Evolutionary conservation across 2,329 filamentous ascomycete species (phyloP).

Genomic region (Penicillium sp.): DNA sequence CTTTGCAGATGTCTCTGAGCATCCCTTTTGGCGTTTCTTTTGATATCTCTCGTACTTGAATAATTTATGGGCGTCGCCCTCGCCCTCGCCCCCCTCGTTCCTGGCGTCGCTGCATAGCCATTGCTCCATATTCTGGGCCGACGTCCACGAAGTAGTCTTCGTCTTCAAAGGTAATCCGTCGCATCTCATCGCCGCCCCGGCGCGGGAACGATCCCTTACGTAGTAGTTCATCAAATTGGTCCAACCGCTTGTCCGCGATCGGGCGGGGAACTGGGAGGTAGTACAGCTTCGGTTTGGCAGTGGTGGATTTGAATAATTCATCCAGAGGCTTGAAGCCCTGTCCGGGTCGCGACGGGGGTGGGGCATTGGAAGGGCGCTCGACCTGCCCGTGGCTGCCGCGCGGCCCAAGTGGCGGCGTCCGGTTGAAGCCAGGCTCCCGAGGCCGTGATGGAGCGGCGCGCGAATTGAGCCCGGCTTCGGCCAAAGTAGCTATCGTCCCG

Average conservation of each 20-base stretch:
- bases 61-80: constrained; percentile 20
- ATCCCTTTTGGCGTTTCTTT: neutral
- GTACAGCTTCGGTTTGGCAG: constrained; percentile 63
- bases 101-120: constrained; percentile 7
- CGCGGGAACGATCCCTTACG: constrained; percentile 38
- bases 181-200: constrained; percentile 54
- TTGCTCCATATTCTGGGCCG: constrained; percentile 61
- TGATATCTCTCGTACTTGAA: neutral
- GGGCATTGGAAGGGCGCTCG: constrained; percentile 27
- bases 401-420: constrained; percentile 30
- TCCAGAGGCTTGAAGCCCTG: constrained; percentile 58
- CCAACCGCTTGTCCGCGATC: constrained; percentile 63
- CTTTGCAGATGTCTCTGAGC: neutral
- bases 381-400: constrained; percentile 22
- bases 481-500: constrained; percentile 58
- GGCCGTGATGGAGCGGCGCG: constrained; percentile 26
- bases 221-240: constrained; percentile 52
- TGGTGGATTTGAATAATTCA: constrained; percentile 59
- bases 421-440: constrained; percentile 27
- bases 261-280: constrained; percentile 64
- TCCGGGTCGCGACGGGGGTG: constrained; percentile 26
- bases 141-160: constrained; percentile 66
- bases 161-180: constrained; percentile 72
- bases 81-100: constrained; percentile 30
- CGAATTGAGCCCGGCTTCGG: constrained; percentile 43